Conservation (phyloP, 2,329 filamentous ascomycete genomes). For the Atkinsonella hypoxylon region DNA sequence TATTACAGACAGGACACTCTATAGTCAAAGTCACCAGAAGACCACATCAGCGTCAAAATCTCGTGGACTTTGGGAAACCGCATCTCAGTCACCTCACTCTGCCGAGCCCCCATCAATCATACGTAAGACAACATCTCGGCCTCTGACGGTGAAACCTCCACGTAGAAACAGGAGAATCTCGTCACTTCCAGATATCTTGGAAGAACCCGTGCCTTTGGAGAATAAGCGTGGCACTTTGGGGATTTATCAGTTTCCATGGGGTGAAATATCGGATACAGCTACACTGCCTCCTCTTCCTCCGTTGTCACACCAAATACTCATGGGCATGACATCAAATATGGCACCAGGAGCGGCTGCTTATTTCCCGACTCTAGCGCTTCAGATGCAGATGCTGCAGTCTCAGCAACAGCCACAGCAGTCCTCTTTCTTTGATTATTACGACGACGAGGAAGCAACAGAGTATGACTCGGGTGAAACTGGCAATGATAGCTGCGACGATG, state of each 20-base stretch:
- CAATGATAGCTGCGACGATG: conserved; percentile 19
- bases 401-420: conserved; percentile 30
- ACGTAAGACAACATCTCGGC: conserved; percentile 24
- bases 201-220: conserved; percentile 46
- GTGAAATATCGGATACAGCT: conserved; percentile 47
- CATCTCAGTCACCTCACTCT: not conserved
- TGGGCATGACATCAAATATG: conserved; percentile 42
- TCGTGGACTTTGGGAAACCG: not conserved
- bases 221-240: conserved; percentile 48
- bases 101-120: not conserved
- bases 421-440: conserved; percentile 50
- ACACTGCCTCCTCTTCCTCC: conserved; percentile 20
- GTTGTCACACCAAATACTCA: conserved; percentile 11
- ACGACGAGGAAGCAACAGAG: conserved; percentile 32
- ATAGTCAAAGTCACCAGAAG: not conserved
- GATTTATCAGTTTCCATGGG: conserved; percentile 56
- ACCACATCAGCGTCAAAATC: not conserved
- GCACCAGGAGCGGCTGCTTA: conserved; percentile 10
- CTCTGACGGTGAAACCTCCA: conserved; percentile 39
- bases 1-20: not conserved
- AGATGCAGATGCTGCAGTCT: conserved; percentile 4
- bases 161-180: conserved; percentile 45
- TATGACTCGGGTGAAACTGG: conserved; percentile 12
- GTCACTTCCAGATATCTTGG: conserved; percentile 49
- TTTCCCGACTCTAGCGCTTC: conserved; percentile 4